Base-by-base conservation (phyloP, 78 protist genomes). In the Dictyostelium citrinum region DNA sequence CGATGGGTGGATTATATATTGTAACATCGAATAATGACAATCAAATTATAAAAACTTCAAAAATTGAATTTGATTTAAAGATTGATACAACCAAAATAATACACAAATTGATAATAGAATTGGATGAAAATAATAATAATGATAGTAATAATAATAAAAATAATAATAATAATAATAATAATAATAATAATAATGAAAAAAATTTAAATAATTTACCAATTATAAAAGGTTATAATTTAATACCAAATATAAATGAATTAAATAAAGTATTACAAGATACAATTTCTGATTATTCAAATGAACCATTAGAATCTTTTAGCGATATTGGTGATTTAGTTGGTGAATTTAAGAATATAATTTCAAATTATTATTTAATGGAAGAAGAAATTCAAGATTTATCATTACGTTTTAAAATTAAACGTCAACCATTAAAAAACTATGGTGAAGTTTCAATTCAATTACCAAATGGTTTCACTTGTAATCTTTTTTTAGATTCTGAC, bases 341-440 rank as follows among this genome's bases (percentile, higher is more conserved):
- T 0, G 81, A 75, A 75, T 35, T 75, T 43, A 75, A 75, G 41
- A 75, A 75, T 41, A n/a, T 43, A 8, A 20, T 75, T n/a, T 75
- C 81, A 41, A 41, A 43, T n/a, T 75, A 41, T 75, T 75, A 75
- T 75, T 41, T 20, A 10, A 24, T 43, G n/a, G 81, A 75, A 11
- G 24, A 58, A n/a, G 81, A 75, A 41, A 75, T 75, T 10, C n/a
- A 75, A n/a, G 61, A 75, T 41, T 35, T 75, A 75, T 43, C 49
- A 41, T n/a, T 43, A n/a, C 49, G 58, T 75, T 75, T 31, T 41
- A 41, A 35, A 41, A 33, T 75, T 43, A 75, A 35, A 31, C n/a
- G 81, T 5, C 49, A 43, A 12, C 11, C 22, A 41, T 55, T 55
- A 6, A 75, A 20, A n/a, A 17, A 24, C 10, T 43, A 43, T 75